Evolutionary conservation across 257 asterid genomes (phyloP), one percentile per base, ranked within the genome.

Genomic region (Solanum ossicruentum): DNA sequence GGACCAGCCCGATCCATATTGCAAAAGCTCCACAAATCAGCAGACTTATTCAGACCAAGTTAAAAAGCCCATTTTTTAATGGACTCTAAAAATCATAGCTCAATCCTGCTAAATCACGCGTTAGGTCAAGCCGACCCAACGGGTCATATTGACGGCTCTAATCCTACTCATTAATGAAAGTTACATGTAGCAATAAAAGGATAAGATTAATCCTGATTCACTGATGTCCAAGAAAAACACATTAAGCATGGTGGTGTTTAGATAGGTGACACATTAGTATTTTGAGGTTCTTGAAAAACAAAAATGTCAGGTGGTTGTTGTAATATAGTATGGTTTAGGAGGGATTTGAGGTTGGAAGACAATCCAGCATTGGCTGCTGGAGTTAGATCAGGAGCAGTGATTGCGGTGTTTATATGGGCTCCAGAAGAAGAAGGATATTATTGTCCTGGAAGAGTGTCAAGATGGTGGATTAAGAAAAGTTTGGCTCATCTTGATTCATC

Each of bases 391-490:
- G 98, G 99, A 16, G 91, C 94, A 66, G 94, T 95, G 23, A 85
- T 94, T 75, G 92, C 98, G 60, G 85, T 95, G 54, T 95, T 94
- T 84, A 87, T 94, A 58, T 95, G 99, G 99, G 94, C 98, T 81
- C 99, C 99, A 84, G 99, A 95, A 77, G 99, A 95, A 85, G 99
- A 95, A 88, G 99, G 99, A 15, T 92, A 87, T 67, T 95, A 77
- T 66, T 87, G 85, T 71, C 99, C 98, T 12, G 99, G 99, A 32
- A 90, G 98, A 86, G 99, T 95, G 3, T 95, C 99, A 56, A 93
- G 98, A 87, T 94, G 98, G 98, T 94, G 99, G 99, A 93, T 94
- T 52, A 94, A 95, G 80, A 93, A 95, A 84, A 95, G 99, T 85
- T 92, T 95, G 83, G 88, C 92, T 69, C 96, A 92, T 87, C 97